These are phyloP conservation scores for Apiotrichum brassicae DNA, from an alignment of 1,284 basidiomycete genomes.

Conservation along the genomic window DNA sequence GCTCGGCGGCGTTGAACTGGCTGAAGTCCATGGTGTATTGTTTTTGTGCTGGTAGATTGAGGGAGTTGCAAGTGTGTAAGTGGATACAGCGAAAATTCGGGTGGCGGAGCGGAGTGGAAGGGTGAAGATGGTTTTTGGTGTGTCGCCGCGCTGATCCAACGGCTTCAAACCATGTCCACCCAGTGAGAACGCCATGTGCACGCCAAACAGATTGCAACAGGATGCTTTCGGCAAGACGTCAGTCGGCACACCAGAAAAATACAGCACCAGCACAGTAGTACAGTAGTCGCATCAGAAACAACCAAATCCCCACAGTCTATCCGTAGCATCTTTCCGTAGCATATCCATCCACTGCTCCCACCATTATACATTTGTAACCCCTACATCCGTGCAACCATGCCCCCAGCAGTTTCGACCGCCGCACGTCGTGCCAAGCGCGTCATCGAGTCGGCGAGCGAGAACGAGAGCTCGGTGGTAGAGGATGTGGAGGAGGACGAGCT, in stretches of 20 bases:
- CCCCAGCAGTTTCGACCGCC: conserved; percentile 16
- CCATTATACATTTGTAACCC: not conserved
- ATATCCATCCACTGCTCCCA: too few relatives aligned
- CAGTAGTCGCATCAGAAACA: too few relatives aligned
- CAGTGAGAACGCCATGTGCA: too few relatives aligned
- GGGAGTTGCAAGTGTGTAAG: not conserved
- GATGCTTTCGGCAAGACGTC: too few relatives aligned
- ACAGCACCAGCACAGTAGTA: too few relatives aligned
- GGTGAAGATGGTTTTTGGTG: too few relatives aligned
- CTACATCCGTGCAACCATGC: conserved; percentile 2
- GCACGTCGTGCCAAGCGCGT: conserved; percentile 22
- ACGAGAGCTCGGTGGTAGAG: conserved; percentile 7
- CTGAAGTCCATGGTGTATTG: conserved; percentile 68
- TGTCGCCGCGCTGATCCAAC: too few relatives aligned
- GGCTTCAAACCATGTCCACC: too few relatives aligned
- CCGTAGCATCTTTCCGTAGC: too few relatives aligned
- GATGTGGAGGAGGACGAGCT: conserved; percentile 18
- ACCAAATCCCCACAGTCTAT: too few relatives aligned
- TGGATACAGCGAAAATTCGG: not conserved
- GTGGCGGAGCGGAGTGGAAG: not conserved
- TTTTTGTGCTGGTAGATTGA: conserved; percentile 1
- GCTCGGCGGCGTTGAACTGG: conserved; percentile 72
- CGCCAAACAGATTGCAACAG: too few relatives aligned
- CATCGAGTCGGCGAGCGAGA: conserved; percentile 16
- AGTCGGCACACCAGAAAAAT: too few relatives aligned